A percentile compares a stretch with the other conserved stretches of the same genome.
Conservation (phyloP, 768 basidiomycete genomes). For the Crepidotus variabilis region DNA sequence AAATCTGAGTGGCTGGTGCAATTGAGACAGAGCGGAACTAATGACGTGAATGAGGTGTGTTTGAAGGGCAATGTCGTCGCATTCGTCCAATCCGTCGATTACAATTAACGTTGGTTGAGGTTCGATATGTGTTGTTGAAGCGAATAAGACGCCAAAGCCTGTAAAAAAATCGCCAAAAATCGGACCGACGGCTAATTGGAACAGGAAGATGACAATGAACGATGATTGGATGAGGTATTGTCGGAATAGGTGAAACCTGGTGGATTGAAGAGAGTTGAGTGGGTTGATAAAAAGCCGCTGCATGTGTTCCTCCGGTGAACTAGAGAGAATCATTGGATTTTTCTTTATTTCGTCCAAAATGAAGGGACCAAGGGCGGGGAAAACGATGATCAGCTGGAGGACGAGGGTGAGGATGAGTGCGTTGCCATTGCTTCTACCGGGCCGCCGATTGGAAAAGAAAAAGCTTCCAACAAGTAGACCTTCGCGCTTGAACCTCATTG, state of each 20-base stretch:
- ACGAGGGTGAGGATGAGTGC: constrained; percentile 13
- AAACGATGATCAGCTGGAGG: constrained; percentile 8
- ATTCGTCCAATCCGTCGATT: constrained; percentile 5
- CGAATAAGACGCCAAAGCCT: too few species aligned
- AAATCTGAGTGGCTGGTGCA: not conserved
- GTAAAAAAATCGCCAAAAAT: too few species aligned
- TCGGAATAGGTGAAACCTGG: too few species aligned
- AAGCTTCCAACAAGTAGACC: constrained; percentile 11
- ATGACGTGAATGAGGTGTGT: not conserved
- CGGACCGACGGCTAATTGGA: too few species aligned
- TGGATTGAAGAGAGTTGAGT: too few species aligned
- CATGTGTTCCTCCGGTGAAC: too few species aligned
- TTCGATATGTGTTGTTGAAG: not conserved
- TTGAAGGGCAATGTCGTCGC: not conserved
- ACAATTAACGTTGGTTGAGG: not conserved
- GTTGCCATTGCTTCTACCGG: not conserved
- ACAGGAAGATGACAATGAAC: too few species aligned
- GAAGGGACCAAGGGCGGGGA: constrained; percentile 6
- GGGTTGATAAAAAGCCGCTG: too few species aligned
- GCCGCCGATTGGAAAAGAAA: constrained; percentile 13
- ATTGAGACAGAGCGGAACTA: not conserved
- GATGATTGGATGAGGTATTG: too few species aligned
- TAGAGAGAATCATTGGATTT: constrained; percentile 7
- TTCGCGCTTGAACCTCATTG: constrained; percentile 7
- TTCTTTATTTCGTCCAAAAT: constrained; percentile 4